Base-by-base conservation (phyloP, 306 rosid species). In the Canavalia ensiformis region DNA sequence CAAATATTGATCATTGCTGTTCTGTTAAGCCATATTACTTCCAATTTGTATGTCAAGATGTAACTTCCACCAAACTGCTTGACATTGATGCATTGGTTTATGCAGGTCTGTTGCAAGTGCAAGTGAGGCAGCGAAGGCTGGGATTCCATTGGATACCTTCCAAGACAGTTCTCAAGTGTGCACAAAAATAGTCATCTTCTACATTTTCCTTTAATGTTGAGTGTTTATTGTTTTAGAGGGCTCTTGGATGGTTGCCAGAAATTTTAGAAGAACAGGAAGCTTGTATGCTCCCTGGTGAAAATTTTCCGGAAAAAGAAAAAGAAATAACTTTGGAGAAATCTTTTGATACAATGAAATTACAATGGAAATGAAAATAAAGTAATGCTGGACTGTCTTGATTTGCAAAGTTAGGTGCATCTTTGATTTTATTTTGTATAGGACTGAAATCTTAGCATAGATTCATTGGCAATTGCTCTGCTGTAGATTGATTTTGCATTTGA, bases 401-500 rank as follows among this genome's bases (percentile, higher is more conserved):
- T 57, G 58, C 71, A 45, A 76, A 51, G 62, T 57, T 72, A 59
- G 69, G 51, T 42, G 78, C 44, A 18, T 34, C 25, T 66, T 68
- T 54, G 31, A 7, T 64, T 68, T 58, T 49, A 42, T 46, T 72
- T 67, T 29, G 5, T 64, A 4, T 4, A 54, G 9, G 52, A 71
- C 46, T 70, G 75, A 56, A 66, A 46, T 62, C 42, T 79, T 59
- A 10, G 50, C 66, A 11, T 42, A 70, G 64, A 66, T 78, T 87
- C 87, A 86, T 82, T 81, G 72, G 73, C 74, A 85, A 82, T 84
- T 87, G 81, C 72, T 81, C 60, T 83, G 76, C 83, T 90, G 88
- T 87, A 94, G 98, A 89, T 92, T 87, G 97, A 94, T 85, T 90
- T 92, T 87, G 95, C 96, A 76, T 94, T 94, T 89, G 97, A 90